phyloP scores from a whole-genome alignment of 116 monocot genomes.

The Papilionanthe hybrid region DNA sequence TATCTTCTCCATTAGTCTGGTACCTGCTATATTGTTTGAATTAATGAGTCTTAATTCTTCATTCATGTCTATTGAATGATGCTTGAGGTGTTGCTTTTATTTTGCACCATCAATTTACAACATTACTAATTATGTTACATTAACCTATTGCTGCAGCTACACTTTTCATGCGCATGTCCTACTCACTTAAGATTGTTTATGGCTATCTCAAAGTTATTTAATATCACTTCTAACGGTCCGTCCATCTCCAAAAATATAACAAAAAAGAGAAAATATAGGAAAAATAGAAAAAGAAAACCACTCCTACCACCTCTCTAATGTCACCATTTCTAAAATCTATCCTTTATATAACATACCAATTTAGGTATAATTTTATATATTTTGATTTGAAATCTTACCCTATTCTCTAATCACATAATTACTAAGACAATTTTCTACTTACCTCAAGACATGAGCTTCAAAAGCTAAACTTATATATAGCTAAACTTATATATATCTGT shows the following conservation, averaged over 20 bases:
- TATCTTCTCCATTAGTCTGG: background rate
- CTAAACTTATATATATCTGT: too few relatives aligned
- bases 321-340: background rate
- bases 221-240: background rate
- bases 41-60: background rate
- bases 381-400: background rate
- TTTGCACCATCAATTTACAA: background rate
- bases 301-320: background rate
- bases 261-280: too few relatives aligned
- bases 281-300: too few relatives aligned
- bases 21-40: background rate
- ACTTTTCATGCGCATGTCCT: background rate
- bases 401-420: background rate
- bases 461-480: background rate
- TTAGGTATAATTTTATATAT: background rate
- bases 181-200: background rate
- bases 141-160: background rate
- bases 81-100: background rate
- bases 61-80: background rate
- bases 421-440: background rate
- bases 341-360: background rate
- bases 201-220: background rate
- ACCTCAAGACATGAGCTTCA: background rate
- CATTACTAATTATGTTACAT: background rate
- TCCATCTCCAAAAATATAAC: too few relatives aligned